Evolutionary conservation across 2,329 filamentous ascomycete genomes (phyloP).

Genomic region (Ophiocordyceps polyrhachis-furcata): DNA sequence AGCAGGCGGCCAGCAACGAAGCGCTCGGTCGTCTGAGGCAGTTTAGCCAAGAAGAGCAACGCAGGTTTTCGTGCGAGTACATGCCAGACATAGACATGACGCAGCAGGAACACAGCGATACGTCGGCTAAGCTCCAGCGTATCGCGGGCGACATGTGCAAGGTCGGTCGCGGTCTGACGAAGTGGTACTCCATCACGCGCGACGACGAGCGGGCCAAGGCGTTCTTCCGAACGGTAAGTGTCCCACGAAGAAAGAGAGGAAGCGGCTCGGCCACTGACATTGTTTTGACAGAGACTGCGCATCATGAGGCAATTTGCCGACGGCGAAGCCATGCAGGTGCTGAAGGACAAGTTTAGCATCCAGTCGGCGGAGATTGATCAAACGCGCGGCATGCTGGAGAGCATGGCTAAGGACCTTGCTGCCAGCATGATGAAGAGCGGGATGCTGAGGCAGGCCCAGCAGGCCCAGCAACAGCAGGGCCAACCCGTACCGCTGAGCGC

Average conservation of each 20-base stretch:
- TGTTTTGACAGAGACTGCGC: constrained; percentile 25
- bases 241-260: background rate
- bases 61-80: constrained; percentile 18
- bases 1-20: constrained; percentile 7
- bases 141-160: constrained; percentile 23
- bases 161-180: constrained; percentile 23
- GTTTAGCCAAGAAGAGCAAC: constrained; percentile 22
- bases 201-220: constrained; percentile 30
- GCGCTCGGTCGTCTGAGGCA: constrained; percentile 15
- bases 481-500: constrained; percentile 20
- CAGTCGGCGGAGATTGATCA: constrained; percentile 30
- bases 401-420: constrained; percentile 30
- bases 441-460: constrained; percentile 9
- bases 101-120: constrained; percentile 23
- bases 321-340: constrained; percentile 23
- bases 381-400: constrained; percentile 26
- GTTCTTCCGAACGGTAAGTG: constrained; percentile 34
- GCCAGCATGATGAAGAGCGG: constrained; percentile 11
- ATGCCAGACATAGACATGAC: constrained; percentile 28
- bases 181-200: constrained; percentile 28
- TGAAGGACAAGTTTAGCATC: constrained; percentile 33
- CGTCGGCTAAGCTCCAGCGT: constrained; percentile 21
- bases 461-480: constrained; percentile 6
- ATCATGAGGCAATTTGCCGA: constrained; percentile 34
- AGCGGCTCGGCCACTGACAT: background rate